These are phyloP conservation scores for Mimosa pudica DNA, from an alignment of 306 rosid species.

Conservation along the genomic window DNA sequence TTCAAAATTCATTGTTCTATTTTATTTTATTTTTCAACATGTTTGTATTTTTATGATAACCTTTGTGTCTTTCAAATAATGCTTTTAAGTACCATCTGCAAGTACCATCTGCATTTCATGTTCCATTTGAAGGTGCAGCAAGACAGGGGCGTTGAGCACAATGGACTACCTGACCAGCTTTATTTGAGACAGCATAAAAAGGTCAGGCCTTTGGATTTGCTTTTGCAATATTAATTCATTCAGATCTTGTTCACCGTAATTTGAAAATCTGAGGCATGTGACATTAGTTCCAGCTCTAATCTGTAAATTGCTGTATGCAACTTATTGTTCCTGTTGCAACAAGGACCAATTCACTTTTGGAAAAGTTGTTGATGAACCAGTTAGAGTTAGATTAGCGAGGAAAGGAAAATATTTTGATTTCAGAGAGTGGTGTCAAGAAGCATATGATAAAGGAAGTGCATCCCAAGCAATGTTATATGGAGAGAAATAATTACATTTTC, in stretches of 20 bases:
- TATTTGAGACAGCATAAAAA: conserved; percentile 72
- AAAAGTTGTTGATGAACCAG: conserved; percentile 14
- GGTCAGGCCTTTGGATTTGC: conserved; percentile 45
- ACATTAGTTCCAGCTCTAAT: not conserved
- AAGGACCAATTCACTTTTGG: not conserved
- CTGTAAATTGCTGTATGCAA: conserved; percentile 1
- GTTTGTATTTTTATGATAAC: not conserved
- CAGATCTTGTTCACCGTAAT: conserved; percentile 5
- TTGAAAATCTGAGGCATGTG: not conserved
- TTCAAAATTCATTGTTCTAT: not conserved
- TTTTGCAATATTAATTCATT: conserved; percentile 23
- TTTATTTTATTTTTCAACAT: not conserved
- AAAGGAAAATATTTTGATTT: conserved; percentile 23
- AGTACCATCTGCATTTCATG: conserved; percentile 33
- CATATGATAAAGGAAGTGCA: conserved; percentile 12
- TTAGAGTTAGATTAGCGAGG: conserved; percentile 4
- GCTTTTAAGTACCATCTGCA: conserved; percentile 31
- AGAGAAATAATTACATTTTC: not conserved
- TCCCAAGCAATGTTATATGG: not conserved
- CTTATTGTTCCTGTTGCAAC: conserved; percentile 8
- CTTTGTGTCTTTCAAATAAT: not conserved
- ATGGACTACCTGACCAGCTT: conserved; percentile 48
- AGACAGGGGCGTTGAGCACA: conserved; percentile 45
- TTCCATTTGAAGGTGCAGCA: conserved; percentile 50
- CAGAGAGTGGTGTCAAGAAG: conserved; percentile 22